phyloP scores from a whole-genome alignment of 148 eudicot species.

The Fagopyrum esculentum region DNA sequence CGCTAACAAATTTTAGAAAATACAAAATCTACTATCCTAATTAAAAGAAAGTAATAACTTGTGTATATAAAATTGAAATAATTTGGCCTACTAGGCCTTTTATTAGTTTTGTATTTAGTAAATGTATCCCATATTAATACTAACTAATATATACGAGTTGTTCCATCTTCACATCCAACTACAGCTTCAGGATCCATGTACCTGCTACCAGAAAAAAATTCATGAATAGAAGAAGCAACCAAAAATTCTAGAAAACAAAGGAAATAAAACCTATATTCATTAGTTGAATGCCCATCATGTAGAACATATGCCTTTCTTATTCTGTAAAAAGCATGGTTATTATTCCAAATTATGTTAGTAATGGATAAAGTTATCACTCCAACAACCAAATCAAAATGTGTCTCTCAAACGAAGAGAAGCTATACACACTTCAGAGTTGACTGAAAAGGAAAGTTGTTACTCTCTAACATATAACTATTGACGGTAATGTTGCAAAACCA shows the following conservation, averaged over 20 bases:
- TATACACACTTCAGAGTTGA: background rate
- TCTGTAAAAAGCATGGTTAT: background rate
- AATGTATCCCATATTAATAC: no score
- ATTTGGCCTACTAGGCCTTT: no score
- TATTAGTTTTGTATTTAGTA: no score
- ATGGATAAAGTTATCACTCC: background rate
- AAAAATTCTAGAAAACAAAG: background rate
- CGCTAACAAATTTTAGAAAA: no score
- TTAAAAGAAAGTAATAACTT: no score
- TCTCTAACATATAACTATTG: background rate
- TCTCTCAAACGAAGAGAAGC: background rate
- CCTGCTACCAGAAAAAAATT: slow-evolving; percentile 28
- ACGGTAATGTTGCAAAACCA: background rate
- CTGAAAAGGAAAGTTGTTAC: background rate
- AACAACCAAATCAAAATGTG: background rate
- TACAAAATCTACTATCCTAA: no score
- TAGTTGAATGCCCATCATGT: background rate
- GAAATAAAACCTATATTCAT: background rate
- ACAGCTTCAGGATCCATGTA: slow-evolving; percentile 85
- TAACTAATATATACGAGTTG: slow-evolving; percentile 40
- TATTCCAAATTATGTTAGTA: background rate
- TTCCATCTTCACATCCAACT: slow-evolving; percentile 84
- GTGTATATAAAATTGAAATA: no score
- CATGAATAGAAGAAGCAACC: background rate
- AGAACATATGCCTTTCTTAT: background rate